A percentile compares a stretch with the other conserved stretches of the same genome.
Conservation (phyloP, 2,329 filamentous ascomycete species). For the Rutstroemia sp. region DNA sequence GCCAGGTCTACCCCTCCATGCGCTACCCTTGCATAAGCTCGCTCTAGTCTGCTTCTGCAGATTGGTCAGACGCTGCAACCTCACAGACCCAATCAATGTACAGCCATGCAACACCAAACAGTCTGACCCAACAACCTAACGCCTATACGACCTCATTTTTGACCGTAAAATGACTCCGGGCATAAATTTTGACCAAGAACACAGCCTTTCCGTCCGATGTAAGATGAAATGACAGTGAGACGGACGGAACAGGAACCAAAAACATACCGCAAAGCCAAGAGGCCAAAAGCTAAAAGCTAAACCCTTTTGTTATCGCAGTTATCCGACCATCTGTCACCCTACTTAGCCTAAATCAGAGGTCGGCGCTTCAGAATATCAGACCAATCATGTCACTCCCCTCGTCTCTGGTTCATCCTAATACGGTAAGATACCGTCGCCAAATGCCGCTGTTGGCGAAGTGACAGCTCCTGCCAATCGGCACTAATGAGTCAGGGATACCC, state of each 20-base stretch:
- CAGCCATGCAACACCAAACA: too few relatives aligned
- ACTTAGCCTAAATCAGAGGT: background rate
- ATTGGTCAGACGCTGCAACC: conserved; percentile 2
- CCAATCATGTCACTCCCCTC: background rate
- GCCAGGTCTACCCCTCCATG: conserved; percentile 10
- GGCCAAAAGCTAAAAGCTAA: background rate
- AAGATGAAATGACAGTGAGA: background rate
- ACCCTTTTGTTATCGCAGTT: background rate
- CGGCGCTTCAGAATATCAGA: background rate
- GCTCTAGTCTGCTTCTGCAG: background rate
- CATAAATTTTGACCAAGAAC: background rate
- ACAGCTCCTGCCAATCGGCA: background rate
- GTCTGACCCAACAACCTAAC: too few relatives aligned
- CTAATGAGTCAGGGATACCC: background rate
- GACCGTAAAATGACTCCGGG: background rate
- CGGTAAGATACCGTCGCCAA: background rate
- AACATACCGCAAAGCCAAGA: too few relatives aligned
- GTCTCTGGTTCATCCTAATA: background rate
- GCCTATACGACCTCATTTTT: background rate
- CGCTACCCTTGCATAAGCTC: background rate
- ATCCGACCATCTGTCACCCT: background rate
- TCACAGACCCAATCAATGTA: background rate
- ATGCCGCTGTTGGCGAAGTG: conserved; percentile 2
- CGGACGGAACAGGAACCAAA: too few relatives aligned
- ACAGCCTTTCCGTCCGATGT: background rate